These are phyloP conservation scores for Mycogone perniciosa DNA, from an alignment of 2,329 filamentous ascomycete genomes.

Conservation along the genomic window DNA sequence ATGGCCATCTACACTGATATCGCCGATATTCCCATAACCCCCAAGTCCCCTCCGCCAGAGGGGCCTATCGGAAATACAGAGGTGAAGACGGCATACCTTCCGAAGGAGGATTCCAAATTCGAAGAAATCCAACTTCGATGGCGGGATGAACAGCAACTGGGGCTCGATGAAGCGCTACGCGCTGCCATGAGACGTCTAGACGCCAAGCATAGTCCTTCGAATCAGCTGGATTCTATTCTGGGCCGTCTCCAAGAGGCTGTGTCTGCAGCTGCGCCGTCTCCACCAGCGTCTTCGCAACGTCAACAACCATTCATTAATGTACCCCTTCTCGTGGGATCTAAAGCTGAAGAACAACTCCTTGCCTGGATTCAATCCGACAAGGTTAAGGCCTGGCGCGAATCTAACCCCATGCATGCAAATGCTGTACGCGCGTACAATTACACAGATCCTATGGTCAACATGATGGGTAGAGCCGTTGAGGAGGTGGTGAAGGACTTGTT, in stretches of 20 bases:
- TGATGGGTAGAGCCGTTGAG: constrained; percentile 39
- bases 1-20: constrained; percentile 54
- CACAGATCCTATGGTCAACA: constrained; percentile 36
- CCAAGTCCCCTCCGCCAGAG: constrained; percentile 45
- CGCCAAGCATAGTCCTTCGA: constrained; percentile 28
- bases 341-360: constrained; percentile 36
- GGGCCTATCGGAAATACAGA: constrained; percentile 16
- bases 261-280: constrained; percentile 10
- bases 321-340: constrained; percentile 26
- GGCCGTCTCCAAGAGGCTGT: constrained; percentile 26
- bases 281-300: constrained; percentile 13
- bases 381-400: constrained; percentile 37
- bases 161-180: constrained; percentile 35
- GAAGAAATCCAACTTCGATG: constrained; percentile 45
- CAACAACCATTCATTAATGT: constrained; percentile 19
- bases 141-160: constrained; percentile 41
- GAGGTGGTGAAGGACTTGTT: constrained; percentile 35
- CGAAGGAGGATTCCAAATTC: constrained; percentile 34
- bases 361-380: constrained; percentile 39
- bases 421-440: constrained; percentile 32
- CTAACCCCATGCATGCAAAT: constrained; percentile 32
- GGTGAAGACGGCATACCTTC: constrained; percentile 30
- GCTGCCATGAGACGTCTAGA: constrained; percentile 40
- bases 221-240: constrained; percentile 35
- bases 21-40: constrained; percentile 50